Base-by-base conservation (phyloP, 1,284 basidiomycete genomes). In the Ustilago nuda region DNA sequence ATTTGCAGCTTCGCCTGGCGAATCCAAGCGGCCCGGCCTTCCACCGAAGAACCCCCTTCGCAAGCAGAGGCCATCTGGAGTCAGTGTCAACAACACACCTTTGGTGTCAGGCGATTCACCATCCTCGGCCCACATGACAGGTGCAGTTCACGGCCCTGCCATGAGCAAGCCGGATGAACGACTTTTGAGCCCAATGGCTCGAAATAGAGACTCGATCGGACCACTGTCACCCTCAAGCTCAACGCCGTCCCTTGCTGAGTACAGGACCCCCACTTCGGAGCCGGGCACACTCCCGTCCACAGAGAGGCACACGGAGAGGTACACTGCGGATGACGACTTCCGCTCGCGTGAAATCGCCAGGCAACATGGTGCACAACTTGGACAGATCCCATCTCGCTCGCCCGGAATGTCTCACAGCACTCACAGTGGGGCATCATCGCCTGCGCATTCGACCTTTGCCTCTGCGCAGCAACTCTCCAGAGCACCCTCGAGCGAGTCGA, bases 21-120 rank as follows among this genome's bases (percentile, higher is more conserved):
- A 65, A 7, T 33, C 46, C 4, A 61, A 33, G 53, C 55, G 62
- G 35, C 75, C 75, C 7, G 75, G 75, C 3, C 48, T 77, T 15
- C 75, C 75, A 12, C 75, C 75, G 4, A 77, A 77, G 58, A 77
- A 77, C 52, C 75, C 75, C 12, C 58, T 77, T 2, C 75, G 75
- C 12, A 73, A 65, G 17, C 71, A 73, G n/a, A 52, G 66, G 32
- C 74, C 74, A 7, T 62, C 72, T 4, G 57, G 19, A 17, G 53
- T 65, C 19, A 72, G 70, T 41, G 57, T 52, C 37, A 35, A 36
- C 36, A 46, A 48, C 27, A 66, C 70, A 6, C 70, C 70, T 7
- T 67, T 57, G 4, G 17, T 57, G 13, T 52, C 65, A n/a, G 63
- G 57, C 36, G 56, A 72, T 46, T 72, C 70, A 5, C 70, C 70